A percentile compares a stretch with the other conserved stretches of the same genome.
These are phyloP conservation scores for Zoysia matrella DNA, from an alignment of 202 grass and related monocot genomes.

Conservation along the genomic window DNA sequence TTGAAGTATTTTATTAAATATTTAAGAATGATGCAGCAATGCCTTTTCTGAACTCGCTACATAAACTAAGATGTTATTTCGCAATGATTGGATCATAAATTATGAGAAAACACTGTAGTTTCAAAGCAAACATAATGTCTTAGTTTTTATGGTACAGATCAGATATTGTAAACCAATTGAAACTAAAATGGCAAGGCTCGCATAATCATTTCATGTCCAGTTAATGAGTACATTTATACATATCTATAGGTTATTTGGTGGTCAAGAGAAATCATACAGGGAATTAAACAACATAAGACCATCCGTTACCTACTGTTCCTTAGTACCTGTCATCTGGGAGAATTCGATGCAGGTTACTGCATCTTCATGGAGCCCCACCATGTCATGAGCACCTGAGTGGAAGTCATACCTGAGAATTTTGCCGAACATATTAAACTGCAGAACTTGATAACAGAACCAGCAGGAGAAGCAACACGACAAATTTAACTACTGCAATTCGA, in stretches of 20 bases:
- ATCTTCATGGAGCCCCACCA: constrained; percentile 58
- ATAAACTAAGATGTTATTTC: not conserved
- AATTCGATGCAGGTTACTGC: constrained; percentile 56
- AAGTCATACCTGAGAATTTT: constrained; percentile 74
- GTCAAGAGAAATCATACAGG: not conserved
- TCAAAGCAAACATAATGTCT: constrained; percentile 12
- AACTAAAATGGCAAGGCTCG: not conserved
- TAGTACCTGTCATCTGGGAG: constrained; percentile 51
- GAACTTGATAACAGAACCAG: constrained; percentile 19
- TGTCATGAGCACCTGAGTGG: constrained; percentile 53
- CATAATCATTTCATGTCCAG: constrained; percentile 21
- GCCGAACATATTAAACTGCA: constrained; percentile 14
- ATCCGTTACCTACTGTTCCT: not conserved
- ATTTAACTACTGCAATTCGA: not conserved
- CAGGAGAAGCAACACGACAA: constrained; percentile 15
- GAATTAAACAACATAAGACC: constrained; percentile 21
- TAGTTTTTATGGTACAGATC: too few relatives aligned
- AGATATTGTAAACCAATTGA: too few relatives aligned
- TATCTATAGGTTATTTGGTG: constrained; percentile 11
- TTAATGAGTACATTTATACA: not conserved
- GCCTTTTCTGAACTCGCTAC: not conserved
- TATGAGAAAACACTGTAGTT: not conserved
- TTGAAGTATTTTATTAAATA: constrained; percentile 17
- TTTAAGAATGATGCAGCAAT: constrained; percentile 21
- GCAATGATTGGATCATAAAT: not conserved